Base-by-base conservation (phyloP, 2,329 filamentous ascomycete species). In the Alternaria sp. region DNA sequence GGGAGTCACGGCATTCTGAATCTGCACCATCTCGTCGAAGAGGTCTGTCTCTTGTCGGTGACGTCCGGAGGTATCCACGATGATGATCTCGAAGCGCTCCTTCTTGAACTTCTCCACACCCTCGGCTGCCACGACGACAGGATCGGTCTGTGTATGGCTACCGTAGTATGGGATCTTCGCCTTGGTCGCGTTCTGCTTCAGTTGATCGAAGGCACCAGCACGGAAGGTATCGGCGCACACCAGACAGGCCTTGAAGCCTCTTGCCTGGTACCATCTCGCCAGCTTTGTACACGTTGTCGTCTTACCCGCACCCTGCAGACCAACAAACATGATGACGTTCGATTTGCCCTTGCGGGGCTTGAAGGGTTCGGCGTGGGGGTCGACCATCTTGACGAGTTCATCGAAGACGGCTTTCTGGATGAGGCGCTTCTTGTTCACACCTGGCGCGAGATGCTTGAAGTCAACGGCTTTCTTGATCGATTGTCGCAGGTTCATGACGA, bases 311-410 rank as follows among this genome's bases (percentile, higher is more conserved):
- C 95, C 95, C 81, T 99, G 95, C 49, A 99, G 85, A 82, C 95
- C 95, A 64, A 99, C 95, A 78, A 99, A 98, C 95, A 99, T 99
- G 80, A 99, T 97, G 76, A 99, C 92, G 79, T 97, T 99, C 65
- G 91, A 85, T 78, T 93, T 95, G 67, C 94, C 93, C 82, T 98
- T 99, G 83, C 96, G 97, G 22, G 94, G 94, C 79, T 96, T 95
- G 85, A 97, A 99, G 0, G 94, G 91, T 68, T 97, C 94, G 72
- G 92, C 90, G 80, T 98, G 94, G 26, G 95, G 95, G 74, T 99
- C 93, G 69, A 99, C 95, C 51, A 99, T 89, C 74, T 93, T 90
- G 68, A 98, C 94, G 53, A 99, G 89, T 79, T 98, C 93, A 77
- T 99, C 94, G 79, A 96, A 99, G 69, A 99, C 95, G 67, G 95